Percentiles rank a stretch among this genome's conserved stretches.
Conservation (phyloP, 2,329 filamentous ascomycete species). For the Zalaria sp. region DNA sequence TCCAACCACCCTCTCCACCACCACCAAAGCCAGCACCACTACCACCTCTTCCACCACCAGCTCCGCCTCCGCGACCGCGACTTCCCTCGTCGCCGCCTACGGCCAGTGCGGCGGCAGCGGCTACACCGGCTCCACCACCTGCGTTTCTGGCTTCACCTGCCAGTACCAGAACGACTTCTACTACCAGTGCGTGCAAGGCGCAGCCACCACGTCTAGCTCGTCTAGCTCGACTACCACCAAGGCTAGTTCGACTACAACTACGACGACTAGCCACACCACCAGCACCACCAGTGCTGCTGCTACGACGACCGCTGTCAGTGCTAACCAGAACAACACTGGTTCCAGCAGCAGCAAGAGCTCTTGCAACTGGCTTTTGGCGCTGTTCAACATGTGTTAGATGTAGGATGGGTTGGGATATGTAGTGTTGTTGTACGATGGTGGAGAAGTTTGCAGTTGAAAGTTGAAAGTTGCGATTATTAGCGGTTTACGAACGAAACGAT, state of each 20-base stretch:
- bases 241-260: not conserved
- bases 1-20: not conserved
- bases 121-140: slow-evolving; percentile 26
- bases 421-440: too few relatives aligned
- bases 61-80: slow-evolving; percentile 1
- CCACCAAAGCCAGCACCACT: not conserved
- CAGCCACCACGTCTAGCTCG: not conserved
- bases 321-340: not conserved
- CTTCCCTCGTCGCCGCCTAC: slow-evolving; percentile 15
- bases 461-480: too few relatives aligned
- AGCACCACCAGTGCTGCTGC: not conserved
- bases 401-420: too few relatives aligned
- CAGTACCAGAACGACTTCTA: slow-evolving; percentile 29
- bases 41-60: not conserved
- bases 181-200: slow-evolving; percentile 25
- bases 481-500: too few relatives aligned
- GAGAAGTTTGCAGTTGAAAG: too few relatives aligned
- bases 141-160: slow-evolving; percentile 25
- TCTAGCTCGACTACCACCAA: not conserved
- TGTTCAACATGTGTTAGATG: too few relatives aligned
- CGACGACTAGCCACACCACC: slow-evolving; percentile 1
- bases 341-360: too few relatives aligned
- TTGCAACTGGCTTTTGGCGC: too few relatives aligned
- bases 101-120: slow-evolving; percentile 32
- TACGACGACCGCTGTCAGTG: not conserved